phyloP scores from a whole-genome alignment of 352 stramenopile genomes.

The Globisporangium acanthophoron region DNA sequence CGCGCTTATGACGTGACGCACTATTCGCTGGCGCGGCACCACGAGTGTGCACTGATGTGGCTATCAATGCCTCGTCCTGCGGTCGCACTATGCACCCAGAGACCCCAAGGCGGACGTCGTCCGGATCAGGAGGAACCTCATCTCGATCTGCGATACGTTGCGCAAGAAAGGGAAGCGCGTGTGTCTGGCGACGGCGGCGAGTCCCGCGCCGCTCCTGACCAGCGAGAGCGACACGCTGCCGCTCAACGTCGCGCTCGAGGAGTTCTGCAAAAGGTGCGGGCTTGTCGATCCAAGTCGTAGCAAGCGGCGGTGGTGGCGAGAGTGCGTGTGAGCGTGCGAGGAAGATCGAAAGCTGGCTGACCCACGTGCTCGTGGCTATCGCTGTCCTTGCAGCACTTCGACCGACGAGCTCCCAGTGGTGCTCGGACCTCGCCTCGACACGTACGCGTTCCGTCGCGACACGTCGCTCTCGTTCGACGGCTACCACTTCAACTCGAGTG shows the following conservation, averaged over 20 bases:
- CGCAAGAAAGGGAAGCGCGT: conserved; percentile 82
- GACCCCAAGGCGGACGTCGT: conserved; percentile 18
- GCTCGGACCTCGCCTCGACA: conserved; percentile 70
- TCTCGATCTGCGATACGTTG: conserved; percentile 70
- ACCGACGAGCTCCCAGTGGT: conserved; percentile 58
- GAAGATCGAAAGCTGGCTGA: not conserved
- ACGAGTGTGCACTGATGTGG: not conserved
- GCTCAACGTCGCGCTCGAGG: conserved; percentile 63
- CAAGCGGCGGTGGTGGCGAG: no score
- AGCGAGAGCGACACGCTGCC: conserved; percentile 24
- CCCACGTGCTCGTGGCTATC: not conserved
- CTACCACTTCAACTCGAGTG: conserved; percentile 80
- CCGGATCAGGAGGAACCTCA: conserved; percentile 54
- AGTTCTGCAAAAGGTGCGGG: conserved; percentile 67
- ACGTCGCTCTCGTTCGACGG: conserved; percentile 57
- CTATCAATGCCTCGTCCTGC: not conserved
- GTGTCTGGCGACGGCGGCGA: conserved; percentile 59
- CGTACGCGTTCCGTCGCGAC: conserved; percentile 60
- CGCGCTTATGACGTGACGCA: not conserved
- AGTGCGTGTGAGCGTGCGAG: not conserved
- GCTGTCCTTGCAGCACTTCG: conserved; percentile 37
- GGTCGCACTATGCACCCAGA: conserved; percentile 9
- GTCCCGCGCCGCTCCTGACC: conserved; percentile 27
- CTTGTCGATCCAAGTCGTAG: no score
- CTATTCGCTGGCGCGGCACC: no score